Evolutionary conservation across 306 rosid genomes (phyloP).

Genomic region (Sphenostylis stenocarpa): DNA sequence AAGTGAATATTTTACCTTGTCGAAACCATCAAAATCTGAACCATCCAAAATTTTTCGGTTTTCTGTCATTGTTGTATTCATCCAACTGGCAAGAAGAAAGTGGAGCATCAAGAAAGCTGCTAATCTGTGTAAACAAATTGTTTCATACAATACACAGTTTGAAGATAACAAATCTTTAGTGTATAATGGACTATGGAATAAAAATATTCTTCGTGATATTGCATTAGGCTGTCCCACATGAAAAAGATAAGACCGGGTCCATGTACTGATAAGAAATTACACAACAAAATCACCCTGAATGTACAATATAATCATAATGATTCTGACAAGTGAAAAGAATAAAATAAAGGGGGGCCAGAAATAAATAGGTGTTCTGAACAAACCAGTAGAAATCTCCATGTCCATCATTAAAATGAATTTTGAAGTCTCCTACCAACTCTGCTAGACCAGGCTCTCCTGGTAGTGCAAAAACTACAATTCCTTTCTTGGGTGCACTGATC

Average conservation of each 20-base stretch:
- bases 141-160: not conserved
- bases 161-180: slow-evolving; percentile 4
- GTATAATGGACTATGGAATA: not conserved
- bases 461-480: slow-evolving; percentile 83
- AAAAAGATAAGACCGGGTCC: not conserved
- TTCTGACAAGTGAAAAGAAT: slow-evolving; percentile 5
- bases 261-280: not conserved
- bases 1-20: slow-evolving; percentile 58
- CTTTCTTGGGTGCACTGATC: slow-evolving; percentile 87
- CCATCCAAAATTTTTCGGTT: slow-evolving; percentile 55
- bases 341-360: not conserved
- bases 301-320: not conserved
- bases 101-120: slow-evolving; percentile 9
- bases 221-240: not conserved
- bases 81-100: slow-evolving; percentile 65
- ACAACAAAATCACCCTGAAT: not conserved
- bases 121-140: slow-evolving; percentile 19
- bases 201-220: not conserved
- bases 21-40: slow-evolving; percentile 85
- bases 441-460: slow-evolving; percentile 96
- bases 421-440: slow-evolving; percentile 87
- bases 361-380: slow-evolving; percentile 23
- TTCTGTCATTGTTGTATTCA: slow-evolving; percentile 78
- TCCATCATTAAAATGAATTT: slow-evolving; percentile 82
- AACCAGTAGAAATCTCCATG: slow-evolving; percentile 99